phyloP scores from a whole-genome alignment of 257 asterid species.

The Fraxinus pennsylvanica region DNA sequence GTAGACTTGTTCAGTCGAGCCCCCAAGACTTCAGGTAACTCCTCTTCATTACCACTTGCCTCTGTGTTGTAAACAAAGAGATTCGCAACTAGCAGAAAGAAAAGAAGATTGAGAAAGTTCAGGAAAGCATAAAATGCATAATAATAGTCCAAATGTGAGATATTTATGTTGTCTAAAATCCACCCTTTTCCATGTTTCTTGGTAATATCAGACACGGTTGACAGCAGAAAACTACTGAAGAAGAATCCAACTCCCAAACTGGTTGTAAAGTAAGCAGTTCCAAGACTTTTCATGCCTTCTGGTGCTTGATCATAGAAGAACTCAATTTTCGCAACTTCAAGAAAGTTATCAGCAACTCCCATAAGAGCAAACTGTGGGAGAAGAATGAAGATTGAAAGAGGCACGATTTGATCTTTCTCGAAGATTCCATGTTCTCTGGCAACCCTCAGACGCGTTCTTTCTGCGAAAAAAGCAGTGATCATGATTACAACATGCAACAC shows the following conservation, averaged over 20 bases:
- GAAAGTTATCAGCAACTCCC: constrained; percentile 64
- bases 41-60: constrained; percentile 20
- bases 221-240: constrained; percentile 59
- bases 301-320: constrained; percentile 84
- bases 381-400: constrained; percentile 62
- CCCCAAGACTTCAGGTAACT: constrained; percentile 21
- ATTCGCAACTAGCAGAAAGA: constrained; percentile 54
- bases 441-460: constrained; percentile 45
- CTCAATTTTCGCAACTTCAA: constrained; percentile 69
- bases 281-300: constrained; percentile 74
- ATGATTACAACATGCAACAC: constrained; percentile 50
- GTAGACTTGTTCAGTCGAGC: not conserved
- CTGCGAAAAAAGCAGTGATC: constrained; percentile 46
- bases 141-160: constrained; percentile 62
- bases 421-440: constrained; percentile 40
- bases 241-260: constrained; percentile 64
- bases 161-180: constrained; percentile 65
- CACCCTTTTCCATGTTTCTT: constrained; percentile 57
- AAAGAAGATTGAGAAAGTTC: constrained; percentile 41
- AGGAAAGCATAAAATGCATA: constrained; percentile 42
- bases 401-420: constrained; percentile 38
- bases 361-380: constrained; percentile 61
- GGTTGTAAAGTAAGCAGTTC: constrained; percentile 69
- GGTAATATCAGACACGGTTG: constrained; percentile 57
- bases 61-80: constrained; percentile 41